phyloP scores from a whole-genome alignment of 176 grass and related monocot species.

The Lolium multiflorum region DNA sequence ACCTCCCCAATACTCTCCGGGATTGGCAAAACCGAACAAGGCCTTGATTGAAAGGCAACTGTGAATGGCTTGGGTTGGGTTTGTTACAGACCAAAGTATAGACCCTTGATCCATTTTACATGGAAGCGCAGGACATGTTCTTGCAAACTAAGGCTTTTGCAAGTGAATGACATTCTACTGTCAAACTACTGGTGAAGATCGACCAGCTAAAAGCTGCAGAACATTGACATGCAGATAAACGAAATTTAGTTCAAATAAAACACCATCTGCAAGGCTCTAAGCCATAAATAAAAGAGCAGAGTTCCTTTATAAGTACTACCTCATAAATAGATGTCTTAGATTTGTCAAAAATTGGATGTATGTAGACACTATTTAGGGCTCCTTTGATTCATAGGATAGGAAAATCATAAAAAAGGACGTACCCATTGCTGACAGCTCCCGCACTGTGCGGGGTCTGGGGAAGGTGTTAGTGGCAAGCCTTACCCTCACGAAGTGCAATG shows the following conservation, averaged over 20 bases:
- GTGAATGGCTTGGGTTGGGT: background rate
- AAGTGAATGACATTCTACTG: conserved; percentile 2
- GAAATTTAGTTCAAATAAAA: conserved; percentile 15
- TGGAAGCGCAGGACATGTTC: conserved; percentile 19
- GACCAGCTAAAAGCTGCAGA: conserved; percentile 4
- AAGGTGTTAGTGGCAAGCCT: too few species aligned
- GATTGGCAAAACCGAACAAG: too few species aligned
- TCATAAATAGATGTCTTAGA: too few species aligned
- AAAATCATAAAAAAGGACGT: too few species aligned
- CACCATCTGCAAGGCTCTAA: conserved; percentile 15
- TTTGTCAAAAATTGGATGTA: too few species aligned
- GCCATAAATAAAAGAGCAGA: conserved; percentile 3
- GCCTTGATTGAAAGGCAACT: background rate
- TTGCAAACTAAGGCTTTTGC: conserved; percentile 19
- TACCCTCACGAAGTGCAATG: too few species aligned
- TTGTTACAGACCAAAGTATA: conserved; percentile 4
- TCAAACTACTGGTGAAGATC: background rate
- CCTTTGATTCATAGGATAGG: too few species aligned
- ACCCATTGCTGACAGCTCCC: too few species aligned
- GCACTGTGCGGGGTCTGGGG: too few species aligned
- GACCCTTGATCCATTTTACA: conserved; percentile 29
- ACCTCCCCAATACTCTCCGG: too few species aligned
- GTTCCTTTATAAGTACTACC: conserved; percentile 18
- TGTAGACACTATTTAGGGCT: too few species aligned
- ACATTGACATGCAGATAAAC: conserved; percentile 10